A percentile compares a stretch with the other conserved stretches of the same genome.
Conservation (phyloP, 2,329 filamentous ascomycete genomes). For the Monilinia laxa region DNA sequence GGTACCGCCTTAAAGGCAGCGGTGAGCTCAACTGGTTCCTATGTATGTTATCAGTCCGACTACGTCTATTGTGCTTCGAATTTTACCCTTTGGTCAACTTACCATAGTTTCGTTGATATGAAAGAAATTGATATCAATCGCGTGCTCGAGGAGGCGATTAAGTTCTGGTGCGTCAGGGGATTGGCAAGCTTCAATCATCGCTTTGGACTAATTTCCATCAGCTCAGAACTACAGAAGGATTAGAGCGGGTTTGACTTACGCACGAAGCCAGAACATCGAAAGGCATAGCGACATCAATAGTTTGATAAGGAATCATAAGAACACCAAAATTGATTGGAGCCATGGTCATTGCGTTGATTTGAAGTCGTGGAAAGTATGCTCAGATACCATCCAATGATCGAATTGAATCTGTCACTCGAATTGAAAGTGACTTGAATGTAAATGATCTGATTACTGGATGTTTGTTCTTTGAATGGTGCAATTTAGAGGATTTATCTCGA, state of each 20-base stretch:
- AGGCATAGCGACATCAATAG: constrained; percentile 34
- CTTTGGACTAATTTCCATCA: neutral
- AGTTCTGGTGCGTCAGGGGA: constrained; percentile 8
- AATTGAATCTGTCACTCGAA: neutral
- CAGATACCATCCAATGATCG: neutral
- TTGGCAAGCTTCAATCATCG: constrained; percentile 13
- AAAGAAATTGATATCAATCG: constrained; percentile 34
- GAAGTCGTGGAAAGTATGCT: neutral
- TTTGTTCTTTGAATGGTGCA: neutral
- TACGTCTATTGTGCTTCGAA: neutral
- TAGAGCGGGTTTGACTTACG: constrained; percentile 18
- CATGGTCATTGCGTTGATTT: constrained; percentile 24
- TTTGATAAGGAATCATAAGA: constrained; percentile 35
- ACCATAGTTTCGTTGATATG: constrained; percentile 33
- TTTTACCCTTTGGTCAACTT: neutral
- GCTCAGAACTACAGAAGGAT: neutral
- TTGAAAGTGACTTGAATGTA: neutral
- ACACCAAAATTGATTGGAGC: constrained; percentile 35
- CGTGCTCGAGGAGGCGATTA: constrained; percentile 23
- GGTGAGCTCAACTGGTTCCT: constrained; percentile 29
- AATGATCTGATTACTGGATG: neutral
- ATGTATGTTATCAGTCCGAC: neutral
- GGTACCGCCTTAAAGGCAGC: constrained; percentile 27
- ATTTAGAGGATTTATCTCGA: neutral
- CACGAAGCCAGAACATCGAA: constrained; percentile 34